A percentile compares a stretch with the other conserved stretches of the same genome.
Evolutionary conservation across 2,329 filamentous ascomycete genomes (phyloP).

Genomic region (Xylariales sp.): DNA sequence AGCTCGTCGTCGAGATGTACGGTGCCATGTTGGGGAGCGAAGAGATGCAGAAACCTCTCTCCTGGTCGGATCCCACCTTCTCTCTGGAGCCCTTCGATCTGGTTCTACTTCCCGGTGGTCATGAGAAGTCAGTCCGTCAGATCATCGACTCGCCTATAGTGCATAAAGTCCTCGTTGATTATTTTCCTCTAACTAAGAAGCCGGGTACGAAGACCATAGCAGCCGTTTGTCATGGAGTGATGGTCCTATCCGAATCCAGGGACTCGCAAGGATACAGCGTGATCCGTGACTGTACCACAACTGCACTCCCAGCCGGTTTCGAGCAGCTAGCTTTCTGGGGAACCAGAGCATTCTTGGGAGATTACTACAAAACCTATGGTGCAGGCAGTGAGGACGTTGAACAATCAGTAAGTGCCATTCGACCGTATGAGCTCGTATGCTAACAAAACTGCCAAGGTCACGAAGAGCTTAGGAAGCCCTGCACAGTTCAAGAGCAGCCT

Average conservation of each 20-base stretch:
- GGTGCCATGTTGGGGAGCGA: slow-evolving; percentile 36
- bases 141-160: slow-evolving; percentile 43
- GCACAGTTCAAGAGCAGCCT: slow-evolving; percentile 41
- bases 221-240: slow-evolving; percentile 49
- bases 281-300: slow-evolving; percentile 42
- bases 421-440: background rate
- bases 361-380: slow-evolving; percentile 55
- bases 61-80: slow-evolving; percentile 41
- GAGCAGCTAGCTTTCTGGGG: slow-evolving; percentile 45
- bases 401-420: slow-evolving; percentile 31
- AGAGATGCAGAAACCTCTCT: slow-evolving; percentile 36
- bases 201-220: slow-evolving; percentile 38
- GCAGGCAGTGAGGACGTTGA: slow-evolving; percentile 45
- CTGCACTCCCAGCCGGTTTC: slow-evolving; percentile 43
- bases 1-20: slow-evolving; percentile 36
- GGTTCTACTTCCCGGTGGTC: slow-evolving; percentile 47
- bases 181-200: slow-evolving; percentile 43
- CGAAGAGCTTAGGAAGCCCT: slow-evolving; percentile 36
- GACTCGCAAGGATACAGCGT: slow-evolving; percentile 38
- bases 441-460: slow-evolving; percentile 29
- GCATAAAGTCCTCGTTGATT: slow-evolving; percentile 38
- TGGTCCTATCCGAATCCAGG: slow-evolving; percentile 41
- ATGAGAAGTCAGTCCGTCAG: slow-evolving; percentile 47
- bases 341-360: slow-evolving; percentile 43
- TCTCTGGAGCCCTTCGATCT: slow-evolving; percentile 40